Conservation (phyloP, 805 yeast species). For the Yarrowia yakushimensis region DNA sequence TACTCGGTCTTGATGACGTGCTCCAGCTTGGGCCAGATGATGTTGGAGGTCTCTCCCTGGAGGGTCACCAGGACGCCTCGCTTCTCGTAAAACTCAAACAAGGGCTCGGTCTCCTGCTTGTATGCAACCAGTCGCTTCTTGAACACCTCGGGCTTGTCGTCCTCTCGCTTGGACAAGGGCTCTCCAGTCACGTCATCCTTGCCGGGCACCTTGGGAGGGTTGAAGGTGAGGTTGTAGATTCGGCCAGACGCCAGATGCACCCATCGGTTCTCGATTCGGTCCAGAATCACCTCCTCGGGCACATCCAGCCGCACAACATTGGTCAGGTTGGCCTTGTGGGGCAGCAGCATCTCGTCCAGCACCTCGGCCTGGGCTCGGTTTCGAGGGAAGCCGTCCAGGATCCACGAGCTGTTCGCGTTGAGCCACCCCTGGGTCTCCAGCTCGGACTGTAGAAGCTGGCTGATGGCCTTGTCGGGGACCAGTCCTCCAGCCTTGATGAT, state of each 20-base stretch:
- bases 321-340: constrained; percentile 49
- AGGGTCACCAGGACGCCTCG: constrained; percentile 53
- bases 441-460: constrained; percentile 52
- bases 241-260: constrained; percentile 83
- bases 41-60: constrained; percentile 77
- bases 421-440: constrained; percentile 46
- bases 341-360: constrained; percentile 45
- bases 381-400: constrained; percentile 91
- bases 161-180: constrained; percentile 70
- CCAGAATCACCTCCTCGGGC: constrained; percentile 76
- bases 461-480: constrained; percentile 71
- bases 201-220: constrained; percentile 82
- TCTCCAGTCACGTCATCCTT: constrained; percentile 89
- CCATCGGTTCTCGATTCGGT: constrained; percentile 80
- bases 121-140: constrained; percentile 63
- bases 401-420: constrained; percentile 51
- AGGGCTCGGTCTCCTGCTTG: constrained; percentile 55
- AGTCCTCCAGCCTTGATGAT: constrained; percentile 62
- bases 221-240: constrained; percentile 78
- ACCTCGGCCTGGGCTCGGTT: constrained; percentile 67
- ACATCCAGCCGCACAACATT: constrained; percentile 84
- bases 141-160: constrained; percentile 73
- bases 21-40: constrained; percentile 69
- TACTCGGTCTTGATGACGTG: constrained; percentile 26
- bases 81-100: constrained; percentile 57